Evolutionary conservation across 768 basidiomycete genomes (phyloP), one percentile per base, ranked within the genome.

Genomic region (Phylloporus scabripes): DNA sequence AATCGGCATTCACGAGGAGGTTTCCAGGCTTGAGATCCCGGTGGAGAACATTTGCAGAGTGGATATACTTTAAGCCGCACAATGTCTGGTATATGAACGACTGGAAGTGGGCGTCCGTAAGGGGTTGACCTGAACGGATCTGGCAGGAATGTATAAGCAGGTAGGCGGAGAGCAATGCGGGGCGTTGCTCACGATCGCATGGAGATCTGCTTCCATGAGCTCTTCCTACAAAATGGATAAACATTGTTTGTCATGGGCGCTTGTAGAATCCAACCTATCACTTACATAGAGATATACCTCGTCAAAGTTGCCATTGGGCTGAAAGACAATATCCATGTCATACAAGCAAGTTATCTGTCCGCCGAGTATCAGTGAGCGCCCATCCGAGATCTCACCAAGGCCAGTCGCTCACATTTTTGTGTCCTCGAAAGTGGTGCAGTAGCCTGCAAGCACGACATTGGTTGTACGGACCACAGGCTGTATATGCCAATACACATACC

Each of bases 141-240:
- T 86, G 52, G 51, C 29, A 32, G 41, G 47, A 18, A 42, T 38
- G 50, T 18, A 26, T 47, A 4, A 50, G 52, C 36, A 37, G 47
- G 46, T n/a, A 15, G 24, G 18, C 18, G 24, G 32, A 33, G n/a
- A 17, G 18, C 26, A 28, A 33, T 24, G 17, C 5, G 20, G 7
- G 32, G 17, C 12, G 37, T 37, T 18, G 63, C 81, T 69, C 60
- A 94, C 93, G 68, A 99, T 99, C 17, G 96, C 96, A 62, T 98
- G 96, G 17, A 99, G 78, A 80, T 99, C 96, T 48, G 96, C 96
- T 66, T 99, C 96, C 96, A 98, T 99, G 58, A 98, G 82, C 68
- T 99, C 96, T 73, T 98, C 94, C 88, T 98, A 69, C 32, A 49
- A 48, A 32, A 7, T 49, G 52, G 31, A 48, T 44, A 21, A 36